Evolutionary conservation across 352 stramenopile species (phyloP), one percentile per base, ranked within the genome.

Genomic region (Globisporangium carolinianum): DNA sequence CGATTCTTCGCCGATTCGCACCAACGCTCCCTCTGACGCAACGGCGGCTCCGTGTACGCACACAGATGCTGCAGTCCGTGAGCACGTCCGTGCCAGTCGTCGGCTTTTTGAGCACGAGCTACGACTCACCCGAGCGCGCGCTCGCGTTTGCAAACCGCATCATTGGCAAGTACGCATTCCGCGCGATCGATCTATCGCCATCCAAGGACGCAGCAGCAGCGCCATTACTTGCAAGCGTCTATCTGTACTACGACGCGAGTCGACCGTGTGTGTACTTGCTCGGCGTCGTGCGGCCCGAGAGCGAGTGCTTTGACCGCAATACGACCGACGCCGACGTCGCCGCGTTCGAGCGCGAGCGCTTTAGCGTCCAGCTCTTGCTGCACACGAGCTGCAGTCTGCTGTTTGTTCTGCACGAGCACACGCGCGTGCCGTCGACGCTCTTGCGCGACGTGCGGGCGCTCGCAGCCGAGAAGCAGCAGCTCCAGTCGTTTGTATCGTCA

Each of bases 361-460:
- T 80, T 51, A 88, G 85, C 59, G 74, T 91, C 69, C 69, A 87
- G 64, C 71, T 85, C 42, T 57, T 91, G 32, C 58, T 91, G 41
- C 72, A 84, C 63, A 62, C 72, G 37, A 81, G 69, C 47, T 87
- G 75, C 62, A 71, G 87, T 55, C 38, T 87, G 49, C 42, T 91
- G 39, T 77, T 89, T 54, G 57, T 84, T 49, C 47, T 87, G 36
- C 72, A 71, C 8, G 71, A 79, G 37, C 58, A 57, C 37, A 60
- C 68, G 35, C 68, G 66, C 15, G 55, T 89, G 10, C 73, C 73
- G 7, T 73, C 66, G 0, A 74, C 63, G 2, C 58, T 79, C 4
- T 49, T 91, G 43, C 83, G 81, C 51, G 62, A 75, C 0, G 61
- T 80, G n/a, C 76, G 81, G 1, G 51, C 55, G 5, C 35, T 89